These are phyloP conservation scores for Aspergillus sp. DNA, from an alignment of 2,329 filamentous ascomycete genomes.

Conservation along the genomic window DNA sequence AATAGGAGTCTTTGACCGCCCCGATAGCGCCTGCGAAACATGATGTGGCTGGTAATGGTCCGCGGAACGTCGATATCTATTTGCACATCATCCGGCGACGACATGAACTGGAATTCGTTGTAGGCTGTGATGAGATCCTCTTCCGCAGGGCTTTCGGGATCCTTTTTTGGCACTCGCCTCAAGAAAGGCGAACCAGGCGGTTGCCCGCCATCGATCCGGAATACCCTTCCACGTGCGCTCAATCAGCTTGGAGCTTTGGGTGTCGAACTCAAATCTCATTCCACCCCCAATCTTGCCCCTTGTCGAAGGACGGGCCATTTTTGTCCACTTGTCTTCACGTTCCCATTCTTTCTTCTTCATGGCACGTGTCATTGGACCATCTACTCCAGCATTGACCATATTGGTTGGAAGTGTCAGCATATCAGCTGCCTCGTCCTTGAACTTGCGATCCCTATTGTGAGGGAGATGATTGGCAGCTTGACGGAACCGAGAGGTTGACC, in stretches of 20 bases:
- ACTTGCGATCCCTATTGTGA: conserved; percentile 49
- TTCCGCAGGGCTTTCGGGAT: conserved; percentile 59
- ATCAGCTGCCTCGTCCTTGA: conserved; percentile 57
- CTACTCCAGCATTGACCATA: conserved; percentile 44
- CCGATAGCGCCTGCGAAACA: conserved; percentile 89
- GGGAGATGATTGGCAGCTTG: conserved; percentile 50
- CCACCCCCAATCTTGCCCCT: conserved; percentile 50
- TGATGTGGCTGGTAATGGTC: conserved; percentile 92
- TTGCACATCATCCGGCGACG: conserved; percentile 87
- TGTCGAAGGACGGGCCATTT: conserved; percentile 54
- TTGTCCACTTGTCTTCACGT: conserved; percentile 63
- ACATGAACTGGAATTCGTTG: conserved; percentile 65
- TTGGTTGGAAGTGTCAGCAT: conserved; percentile 60
- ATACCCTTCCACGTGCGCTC: conserved; percentile 97
- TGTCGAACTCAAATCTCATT: conserved; percentile 74
- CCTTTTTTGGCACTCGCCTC: conserved; percentile 65
- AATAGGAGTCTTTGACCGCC: conserved; percentile 91
- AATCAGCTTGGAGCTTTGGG: conserved; percentile 75
- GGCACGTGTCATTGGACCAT: conserved; percentile 42
- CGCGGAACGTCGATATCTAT: conserved; percentile 96
- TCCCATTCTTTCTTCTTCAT: conserved; percentile 56
- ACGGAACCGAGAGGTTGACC: conserved; percentile 43
- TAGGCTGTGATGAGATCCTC: conserved; percentile 68
- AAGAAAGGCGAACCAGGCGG: conserved; percentile 93
- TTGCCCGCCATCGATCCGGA: conserved; percentile 87